These are phyloP conservation scores for Neurospora tetraspora DNA, from an alignment of 495 filamentous ascomycete genomes.

Conservation along the genomic window DNA sequence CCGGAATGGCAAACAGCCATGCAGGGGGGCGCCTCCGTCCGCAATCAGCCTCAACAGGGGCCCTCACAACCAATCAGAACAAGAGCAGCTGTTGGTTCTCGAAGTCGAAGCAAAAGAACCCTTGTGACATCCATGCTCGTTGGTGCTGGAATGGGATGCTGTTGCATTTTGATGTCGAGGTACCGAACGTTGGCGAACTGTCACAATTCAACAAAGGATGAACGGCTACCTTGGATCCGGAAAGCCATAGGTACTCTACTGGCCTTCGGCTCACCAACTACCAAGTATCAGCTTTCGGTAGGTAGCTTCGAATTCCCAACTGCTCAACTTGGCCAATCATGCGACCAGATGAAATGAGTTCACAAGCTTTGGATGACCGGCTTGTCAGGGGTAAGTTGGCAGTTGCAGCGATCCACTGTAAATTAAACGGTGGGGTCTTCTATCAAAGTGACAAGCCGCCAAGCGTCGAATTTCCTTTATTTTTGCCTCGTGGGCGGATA, in stretches of 20 bases:
- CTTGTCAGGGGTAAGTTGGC: background rate
- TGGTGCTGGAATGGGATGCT: background rate
- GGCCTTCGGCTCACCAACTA: background rate
- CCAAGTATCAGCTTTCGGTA: background rate
- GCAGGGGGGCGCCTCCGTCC: background rate
- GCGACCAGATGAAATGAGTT: background rate
- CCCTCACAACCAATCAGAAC: background rate
- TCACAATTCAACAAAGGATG: background rate
- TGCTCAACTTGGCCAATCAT: background rate
- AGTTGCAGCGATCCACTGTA: background rate
- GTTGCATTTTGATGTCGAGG: background rate
- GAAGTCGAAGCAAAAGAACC: background rate
- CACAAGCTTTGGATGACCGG: background rate
- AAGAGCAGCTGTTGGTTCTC: background rate
- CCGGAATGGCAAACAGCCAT: background rate
- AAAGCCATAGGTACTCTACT: too few species aligned
- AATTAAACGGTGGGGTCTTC: background rate
- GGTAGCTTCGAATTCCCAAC: background rate
- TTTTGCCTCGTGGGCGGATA: background rate
- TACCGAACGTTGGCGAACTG: background rate
- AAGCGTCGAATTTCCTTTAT: background rate
- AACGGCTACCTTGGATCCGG: too few species aligned
- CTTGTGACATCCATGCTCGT: background rate
- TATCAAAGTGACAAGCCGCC: background rate
- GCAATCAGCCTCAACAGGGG: background rate